phyloP scores from a whole-genome alignment of 2,329 filamentous ascomycete genomes.

The Tolypocladium capitatum region DNA sequence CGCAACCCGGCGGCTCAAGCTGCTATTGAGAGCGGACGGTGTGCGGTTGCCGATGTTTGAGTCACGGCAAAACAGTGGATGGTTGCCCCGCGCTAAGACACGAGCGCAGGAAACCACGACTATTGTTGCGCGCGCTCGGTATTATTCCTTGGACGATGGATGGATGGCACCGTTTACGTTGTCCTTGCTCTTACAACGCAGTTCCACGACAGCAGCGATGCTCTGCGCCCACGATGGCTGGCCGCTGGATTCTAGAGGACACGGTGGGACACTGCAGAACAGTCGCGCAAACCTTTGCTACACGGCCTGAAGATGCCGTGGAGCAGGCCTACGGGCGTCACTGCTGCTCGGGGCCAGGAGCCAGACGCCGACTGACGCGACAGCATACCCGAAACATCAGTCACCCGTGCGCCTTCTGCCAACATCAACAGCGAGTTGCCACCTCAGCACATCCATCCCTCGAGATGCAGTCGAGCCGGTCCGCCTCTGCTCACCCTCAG shows the following conservation, averaged over 20 bases:
- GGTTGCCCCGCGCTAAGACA: constrained; percentile 20
- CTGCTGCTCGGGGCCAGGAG: neutral
- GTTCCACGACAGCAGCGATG: neutral
- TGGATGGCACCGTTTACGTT: too few relatives aligned
- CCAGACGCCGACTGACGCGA: neutral
- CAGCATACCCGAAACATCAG: neutral
- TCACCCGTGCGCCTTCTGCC: neutral
- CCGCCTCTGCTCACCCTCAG: too few relatives aligned
- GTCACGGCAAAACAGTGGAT: constrained; percentile 16
- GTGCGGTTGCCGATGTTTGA: constrained; percentile 11
- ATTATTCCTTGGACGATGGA: too few relatives aligned
- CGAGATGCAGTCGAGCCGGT: too few relatives aligned
- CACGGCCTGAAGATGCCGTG: neutral
- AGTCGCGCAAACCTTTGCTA: too few relatives aligned
- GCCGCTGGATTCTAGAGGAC: neutral
- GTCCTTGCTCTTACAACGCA: too few relatives aligned
- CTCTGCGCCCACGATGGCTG: neutral
- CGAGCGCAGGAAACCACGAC: too few relatives aligned
- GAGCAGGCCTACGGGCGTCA: neutral
- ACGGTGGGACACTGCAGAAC: neutral
- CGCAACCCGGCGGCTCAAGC: neutral
- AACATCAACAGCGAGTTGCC: neutral
- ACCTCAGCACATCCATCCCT: too few relatives aligned
- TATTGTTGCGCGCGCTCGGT: too few relatives aligned
- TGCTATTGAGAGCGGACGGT: neutral